Evolutionary conservation across 495 filamentous ascomycete genomes (phyloP).

Genomic region (Hypoxylon intermedium): DNA sequence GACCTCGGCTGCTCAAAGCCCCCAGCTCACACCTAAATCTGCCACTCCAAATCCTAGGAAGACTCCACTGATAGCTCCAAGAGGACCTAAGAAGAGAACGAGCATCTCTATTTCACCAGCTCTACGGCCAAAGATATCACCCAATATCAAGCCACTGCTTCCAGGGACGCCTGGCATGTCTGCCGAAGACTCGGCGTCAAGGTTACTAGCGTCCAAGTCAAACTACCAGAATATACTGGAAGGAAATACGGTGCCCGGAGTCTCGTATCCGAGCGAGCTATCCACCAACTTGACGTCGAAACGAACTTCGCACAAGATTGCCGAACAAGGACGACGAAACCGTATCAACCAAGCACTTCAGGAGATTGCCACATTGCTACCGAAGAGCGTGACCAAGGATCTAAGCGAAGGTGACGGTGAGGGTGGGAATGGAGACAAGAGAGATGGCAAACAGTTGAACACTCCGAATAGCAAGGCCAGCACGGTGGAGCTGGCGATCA

Average conservation of each 20-base stretch:
- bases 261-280: constrained; percentile 87
- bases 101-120: constrained; percentile 85
- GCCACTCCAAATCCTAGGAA: constrained; percentile 47
- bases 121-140: constrained; percentile 89
- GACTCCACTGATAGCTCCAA: constrained; percentile 54
- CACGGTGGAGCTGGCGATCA: constrained; percentile 93
- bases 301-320: constrained; percentile 96
- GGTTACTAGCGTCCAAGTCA: constrained; percentile 88
- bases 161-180: constrained; percentile 64
- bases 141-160: constrained; percentile 89
- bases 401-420: constrained; percentile 45
- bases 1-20: constrained; percentile 59
- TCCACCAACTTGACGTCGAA: constrained; percentile 95
- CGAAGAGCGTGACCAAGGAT: constrained; percentile 54
- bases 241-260: constrained; percentile 85
- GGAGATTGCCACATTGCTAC: constrained; percentile 86
- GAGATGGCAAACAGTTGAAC: constrained; percentile 49
- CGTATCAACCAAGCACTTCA: constrained; percentile 93
- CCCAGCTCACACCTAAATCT: constrained; percentile 53
- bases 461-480: constrained; percentile 87
- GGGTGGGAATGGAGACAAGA: constrained; percentile 53
- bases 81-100: constrained; percentile 70
- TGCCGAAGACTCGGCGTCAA: constrained; percentile 74
- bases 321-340: constrained; percentile 93
- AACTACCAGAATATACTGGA: constrained; percentile 98